Evolutionary conservation across 495 filamentous ascomycete genomes (phyloP).

Genomic region (Daldinia loculata): DNA sequence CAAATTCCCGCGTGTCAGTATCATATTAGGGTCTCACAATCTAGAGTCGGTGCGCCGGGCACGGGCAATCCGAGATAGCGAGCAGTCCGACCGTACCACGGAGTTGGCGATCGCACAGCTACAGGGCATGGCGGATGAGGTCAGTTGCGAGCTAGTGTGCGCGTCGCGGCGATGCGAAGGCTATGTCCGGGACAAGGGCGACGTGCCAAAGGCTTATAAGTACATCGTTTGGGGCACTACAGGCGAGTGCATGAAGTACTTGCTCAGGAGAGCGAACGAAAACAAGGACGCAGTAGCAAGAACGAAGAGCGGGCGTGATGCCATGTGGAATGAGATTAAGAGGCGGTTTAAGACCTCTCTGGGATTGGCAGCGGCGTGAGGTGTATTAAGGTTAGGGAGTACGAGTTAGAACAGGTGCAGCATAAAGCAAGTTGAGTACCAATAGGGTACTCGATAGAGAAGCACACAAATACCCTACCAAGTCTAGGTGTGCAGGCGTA

Average conservation of each 20-base stretch:
- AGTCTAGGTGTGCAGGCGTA: background rate
- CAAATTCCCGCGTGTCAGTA: conserved; percentile 68
- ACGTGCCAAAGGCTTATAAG: conserved; percentile 78
- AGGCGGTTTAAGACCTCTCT: conserved; percentile 63
- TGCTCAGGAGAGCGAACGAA: conserved; percentile 85
- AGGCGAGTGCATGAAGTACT: conserved; percentile 92
- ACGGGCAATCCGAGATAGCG: conserved; percentile 54
- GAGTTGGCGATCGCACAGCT: conserved; percentile 87
- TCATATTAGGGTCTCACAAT: conserved; percentile 94
- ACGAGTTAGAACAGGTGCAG: background rate
- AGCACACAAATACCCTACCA: background rate
- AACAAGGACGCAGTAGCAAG: conserved; percentile 87
- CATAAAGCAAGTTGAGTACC: background rate
- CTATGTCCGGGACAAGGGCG: conserved; percentile 46
- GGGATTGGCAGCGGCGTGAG: conserved; percentile 46
- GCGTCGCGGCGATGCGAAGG: conserved; percentile 51
- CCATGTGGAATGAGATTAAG: conserved; percentile 75
- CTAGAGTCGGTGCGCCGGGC: conserved; percentile 79
- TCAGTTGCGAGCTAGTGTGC: conserved; percentile 81
- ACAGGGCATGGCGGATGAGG: conserved; percentile 97
- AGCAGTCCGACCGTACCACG: conserved; percentile 56
- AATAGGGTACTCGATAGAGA: background rate
- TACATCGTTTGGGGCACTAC: conserved; percentile 92
- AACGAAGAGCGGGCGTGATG: conserved; percentile 76
- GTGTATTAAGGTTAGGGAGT: background rate